These are phyloP conservation scores for Flaveria brownii DNA, from an alignment of 129 eudicot species.

Conservation along the genomic window DNA sequence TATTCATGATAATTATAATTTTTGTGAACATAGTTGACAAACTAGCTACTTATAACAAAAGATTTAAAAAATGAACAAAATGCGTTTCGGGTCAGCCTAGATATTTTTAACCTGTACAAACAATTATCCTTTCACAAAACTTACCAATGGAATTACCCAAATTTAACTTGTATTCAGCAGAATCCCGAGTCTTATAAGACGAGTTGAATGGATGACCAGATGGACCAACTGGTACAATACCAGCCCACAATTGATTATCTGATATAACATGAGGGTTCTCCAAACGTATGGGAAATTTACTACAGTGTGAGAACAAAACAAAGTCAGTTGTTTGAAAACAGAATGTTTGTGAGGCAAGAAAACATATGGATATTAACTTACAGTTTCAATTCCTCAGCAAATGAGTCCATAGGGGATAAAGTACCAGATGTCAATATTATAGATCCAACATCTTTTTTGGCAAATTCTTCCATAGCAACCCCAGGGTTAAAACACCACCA, in stretches of 20 bases:
- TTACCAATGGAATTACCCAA: constrained; percentile 98
- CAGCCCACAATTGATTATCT: constrained; percentile 86
- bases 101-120: neutral
- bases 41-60: neutral
- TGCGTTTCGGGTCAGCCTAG: neutral
- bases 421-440: constrained; percentile 96
- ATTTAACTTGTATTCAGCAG: constrained; percentile 77
- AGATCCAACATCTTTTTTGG: constrained; percentile 76
- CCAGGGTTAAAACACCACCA: constrained; percentile 99
- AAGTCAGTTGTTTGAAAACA: constrained; percentile 10
- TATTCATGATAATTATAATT: neutral
- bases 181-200: constrained; percentile 82
- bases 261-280: constrained; percentile 99
- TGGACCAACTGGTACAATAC: constrained; percentile 86
- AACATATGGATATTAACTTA: constrained; percentile 41
- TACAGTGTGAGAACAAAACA: constrained; percentile 25
- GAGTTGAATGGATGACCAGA: constrained; percentile 93
- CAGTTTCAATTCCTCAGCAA: constrained; percentile 95
- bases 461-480: constrained; percentile 85
- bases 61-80: neutral
- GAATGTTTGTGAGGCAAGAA: constrained; percentile 4
- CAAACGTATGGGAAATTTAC: constrained; percentile 81
- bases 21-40: neutral
- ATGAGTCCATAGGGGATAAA: constrained; percentile 94
- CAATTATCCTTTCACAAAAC: constrained; percentile 12